A percentile compares a stretch with the other conserved stretches of the same genome.
Evolutionary conservation across 2,329 filamentous ascomycete species (phyloP).

Genomic region (Corinectria fuckeliana): DNA sequence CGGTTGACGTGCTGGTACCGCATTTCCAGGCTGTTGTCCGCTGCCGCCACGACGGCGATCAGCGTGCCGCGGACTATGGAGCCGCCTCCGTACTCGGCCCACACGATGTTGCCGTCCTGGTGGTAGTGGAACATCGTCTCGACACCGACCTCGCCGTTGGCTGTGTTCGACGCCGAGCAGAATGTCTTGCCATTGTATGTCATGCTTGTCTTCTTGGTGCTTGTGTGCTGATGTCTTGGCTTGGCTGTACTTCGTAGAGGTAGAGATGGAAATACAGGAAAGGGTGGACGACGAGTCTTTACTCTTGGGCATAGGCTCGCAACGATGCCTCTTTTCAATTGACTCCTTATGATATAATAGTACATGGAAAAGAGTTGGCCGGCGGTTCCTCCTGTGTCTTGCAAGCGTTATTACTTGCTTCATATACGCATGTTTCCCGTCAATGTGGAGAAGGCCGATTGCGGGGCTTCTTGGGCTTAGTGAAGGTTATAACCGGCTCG

Average conservation of each 20-base stretch:
- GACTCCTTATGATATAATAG: slow-evolving; percentile 17
- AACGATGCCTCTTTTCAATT: slow-evolving; percentile 22
- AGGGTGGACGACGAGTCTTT: neutral
- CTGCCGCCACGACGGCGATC: slow-evolving; percentile 27
- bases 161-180: slow-evolving; percentile 26
- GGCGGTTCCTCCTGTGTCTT: slow-evolving; percentile 16
- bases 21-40: slow-evolving; percentile 34
- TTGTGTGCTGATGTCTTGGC: neutral
- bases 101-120: slow-evolving; percentile 35
- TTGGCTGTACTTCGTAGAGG: no score
- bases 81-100: slow-evolving; percentile 38
- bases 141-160: slow-evolving; percentile 35
- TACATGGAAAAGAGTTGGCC: slow-evolving; percentile 21
- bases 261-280: neutral
- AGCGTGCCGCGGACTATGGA: slow-evolving; percentile 32
- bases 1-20: slow-evolving; percentile 38
- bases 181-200: slow-evolving; percentile 26
- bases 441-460: slow-evolving; percentile 17
- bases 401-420: slow-evolving; percentile 13
- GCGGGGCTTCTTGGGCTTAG: slow-evolving; percentile 16
- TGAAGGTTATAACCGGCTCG: slow-evolving; percentile 17
- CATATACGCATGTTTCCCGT: slow-evolving; percentile 10
- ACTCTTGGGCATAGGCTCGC: slow-evolving; percentile 4
- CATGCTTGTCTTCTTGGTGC: neutral
- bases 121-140: slow-evolving; percentile 37